Conservation (phyloP, 2,329 filamentous ascomycete species). For the Microdochium bolleyi region DNA sequence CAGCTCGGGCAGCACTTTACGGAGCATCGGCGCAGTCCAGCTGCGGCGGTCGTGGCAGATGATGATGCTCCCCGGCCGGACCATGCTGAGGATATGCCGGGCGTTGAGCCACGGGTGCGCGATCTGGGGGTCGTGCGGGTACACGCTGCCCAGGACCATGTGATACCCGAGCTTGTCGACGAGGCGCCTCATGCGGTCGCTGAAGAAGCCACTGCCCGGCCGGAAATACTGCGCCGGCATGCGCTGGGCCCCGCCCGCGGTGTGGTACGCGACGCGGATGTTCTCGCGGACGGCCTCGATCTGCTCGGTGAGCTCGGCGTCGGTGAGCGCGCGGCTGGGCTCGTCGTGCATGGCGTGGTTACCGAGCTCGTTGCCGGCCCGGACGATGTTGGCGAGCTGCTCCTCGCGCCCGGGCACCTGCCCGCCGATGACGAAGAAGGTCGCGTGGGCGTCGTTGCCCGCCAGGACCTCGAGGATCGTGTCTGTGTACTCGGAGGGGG, state of each 20-base stretch:
- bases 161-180: conserved; percentile 56
- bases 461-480: conserved; percentile 64
- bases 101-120: conserved; percentile 62
- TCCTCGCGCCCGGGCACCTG: conserved; percentile 56
- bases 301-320: conserved; percentile 52
- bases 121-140: conserved; percentile 89
- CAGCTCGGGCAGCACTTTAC: conserved; percentile 63
- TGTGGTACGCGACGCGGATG: conserved; percentile 24
- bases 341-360: conserved; percentile 91
- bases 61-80: conserved; percentile 68
- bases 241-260: conserved; percentile 16
- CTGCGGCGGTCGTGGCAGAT: conserved; percentile 77
- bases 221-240: conserved; percentile 61
- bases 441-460: conserved; percentile 61
- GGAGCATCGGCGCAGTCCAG: conserved; percentile 80
- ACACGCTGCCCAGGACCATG: conserved; percentile 75
- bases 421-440: conserved; percentile 81
- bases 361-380: conserved; percentile 61
- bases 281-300: conserved; percentile 50
- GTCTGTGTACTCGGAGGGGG: conserved; percentile 63
- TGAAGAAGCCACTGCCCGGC: conserved; percentile 81
- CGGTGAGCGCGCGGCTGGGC: conserved; percentile 54
- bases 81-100: conserved; percentile 72
- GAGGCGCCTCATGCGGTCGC: conserved; percentile 55
- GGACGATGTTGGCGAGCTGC: conserved; percentile 49